phyloP scores from a whole-genome alignment of 768 basidiomycete genomes.

The Crassisporium funariophilum region DNA sequence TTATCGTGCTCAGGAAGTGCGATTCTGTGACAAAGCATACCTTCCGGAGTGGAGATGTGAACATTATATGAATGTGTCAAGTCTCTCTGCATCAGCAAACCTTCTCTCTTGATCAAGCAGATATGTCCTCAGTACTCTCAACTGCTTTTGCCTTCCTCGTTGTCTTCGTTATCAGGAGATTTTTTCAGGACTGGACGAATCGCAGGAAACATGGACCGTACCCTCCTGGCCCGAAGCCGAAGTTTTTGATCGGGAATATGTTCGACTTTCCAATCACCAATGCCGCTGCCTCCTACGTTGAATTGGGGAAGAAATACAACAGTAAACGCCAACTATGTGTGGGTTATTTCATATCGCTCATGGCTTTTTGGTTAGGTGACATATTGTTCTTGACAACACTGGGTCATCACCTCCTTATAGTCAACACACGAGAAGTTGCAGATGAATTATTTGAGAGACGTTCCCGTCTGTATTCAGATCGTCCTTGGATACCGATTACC shows the following conservation, averaged over 20 bases:
- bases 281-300: constrained; percentile 3
- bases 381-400: constrained; percentile 25
- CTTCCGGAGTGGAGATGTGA: too few relatives aligned
- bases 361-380: constrained; percentile 13
- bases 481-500: constrained; percentile 31
- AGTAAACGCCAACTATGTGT: constrained; percentile 5
- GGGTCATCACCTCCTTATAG: constrained; percentile 27
- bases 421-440: constrained; percentile 27
- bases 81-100: too few relatives aligned
- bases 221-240: constrained; percentile 25
- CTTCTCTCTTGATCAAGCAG: too few relatives aligned
- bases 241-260: constrained; percentile 25
- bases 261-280: constrained; percentile 12
- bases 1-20: too few relatives aligned
- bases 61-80: too few relatives aligned
- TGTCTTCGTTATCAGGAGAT: too few relatives aligned
- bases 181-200: too few relatives aligned
- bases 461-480: constrained; percentile 48
- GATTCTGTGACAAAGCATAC: too few relatives aligned
- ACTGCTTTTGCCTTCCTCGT: too few relatives aligned
- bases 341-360: neutral
- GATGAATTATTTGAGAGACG: constrained; percentile 41
- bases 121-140: too few relatives aligned
- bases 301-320: constrained; percentile 19
- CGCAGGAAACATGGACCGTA: too few relatives aligned